These are phyloP conservation scores for Aspergillus sojae DNA, from an alignment of 2,329 filamentous ascomycete species.

Conservation along the genomic window DNA sequence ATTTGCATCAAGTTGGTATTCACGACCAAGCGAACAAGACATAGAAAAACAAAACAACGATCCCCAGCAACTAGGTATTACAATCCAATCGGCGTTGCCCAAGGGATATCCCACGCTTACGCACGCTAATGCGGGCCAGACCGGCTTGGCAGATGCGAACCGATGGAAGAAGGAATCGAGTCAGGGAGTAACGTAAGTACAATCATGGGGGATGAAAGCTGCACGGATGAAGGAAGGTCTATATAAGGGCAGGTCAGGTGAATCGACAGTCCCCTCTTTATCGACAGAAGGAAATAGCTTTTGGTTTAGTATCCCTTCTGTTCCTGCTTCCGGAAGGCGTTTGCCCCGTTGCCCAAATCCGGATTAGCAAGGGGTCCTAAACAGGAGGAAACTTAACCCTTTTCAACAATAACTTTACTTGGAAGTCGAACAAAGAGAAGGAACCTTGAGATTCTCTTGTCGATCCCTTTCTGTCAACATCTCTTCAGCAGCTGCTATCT, in stretches of 20 bases:
- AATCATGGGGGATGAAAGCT: neutral
- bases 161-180: neutral
- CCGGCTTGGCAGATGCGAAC: conserved; percentile 15
- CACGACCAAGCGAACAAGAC: neutral
- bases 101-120: conserved; percentile 22
- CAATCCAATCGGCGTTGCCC: conserved; percentile 19
- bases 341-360: neutral
- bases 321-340: neutral
- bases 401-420: no score
- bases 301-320: neutral
- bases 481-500: neutral
- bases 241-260: neutral
- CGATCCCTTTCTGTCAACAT: no score
- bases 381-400: neutral
- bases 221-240: neutral
- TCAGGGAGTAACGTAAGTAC: no score
- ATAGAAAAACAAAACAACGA: conserved; percentile 13
- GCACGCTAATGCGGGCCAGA: conserved; percentile 17
- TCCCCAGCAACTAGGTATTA: neutral
- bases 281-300: neutral
- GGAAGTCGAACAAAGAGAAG: no score
- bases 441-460: no score
- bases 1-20: neutral
- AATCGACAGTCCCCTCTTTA: neutral
- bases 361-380: neutral